Evolutionary conservation across 495 filamentous ascomycete species (phyloP).

Genomic region (Hypoxylon fuscum): DNA sequence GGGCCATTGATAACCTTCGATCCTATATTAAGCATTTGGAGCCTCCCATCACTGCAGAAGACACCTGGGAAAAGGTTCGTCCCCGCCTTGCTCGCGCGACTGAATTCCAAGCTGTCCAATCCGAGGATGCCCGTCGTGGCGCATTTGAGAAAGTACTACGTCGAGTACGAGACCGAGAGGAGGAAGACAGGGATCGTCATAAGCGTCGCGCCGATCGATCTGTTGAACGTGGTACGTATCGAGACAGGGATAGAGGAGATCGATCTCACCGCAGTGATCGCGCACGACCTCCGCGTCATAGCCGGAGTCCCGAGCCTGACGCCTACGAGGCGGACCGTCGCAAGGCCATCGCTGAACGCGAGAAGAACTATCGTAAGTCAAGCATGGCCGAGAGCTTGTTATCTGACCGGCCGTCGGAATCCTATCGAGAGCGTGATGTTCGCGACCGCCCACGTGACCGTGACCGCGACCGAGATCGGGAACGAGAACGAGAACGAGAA

Average conservation of each 20-base stretch:
- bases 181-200: conserved; percentile 82
- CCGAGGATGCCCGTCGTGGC: conserved; percentile 80
- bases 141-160: conserved; percentile 95
- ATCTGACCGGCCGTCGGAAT: conserved; percentile 56
- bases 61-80: conserved; percentile 87
- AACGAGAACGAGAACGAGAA: conserved; percentile 45
- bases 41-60: conserved; percentile 76
- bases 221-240: conserved; percentile 66
- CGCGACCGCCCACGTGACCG: conserved; percentile 57
- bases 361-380: conserved; percentile 84
- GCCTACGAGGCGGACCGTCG: conserved; percentile 88
- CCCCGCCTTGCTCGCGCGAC: conserved; percentile 78
- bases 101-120: conserved; percentile 82
- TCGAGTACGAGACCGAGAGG: conserved; percentile 88
- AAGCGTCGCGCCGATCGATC: conserved; percentile 70
- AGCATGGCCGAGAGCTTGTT: conserved; percentile 71
- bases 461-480: conserved; percentile 50
- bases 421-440: conserved; percentile 63
- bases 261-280: conserved; percentile 67
- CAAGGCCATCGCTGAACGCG: conserved; percentile 85
- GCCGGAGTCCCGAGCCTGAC: conserved; percentile 84
- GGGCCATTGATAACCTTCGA: conserved; percentile 83
- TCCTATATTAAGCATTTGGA: conserved; percentile 90
- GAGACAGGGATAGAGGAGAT: conserved; percentile 68
- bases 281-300: conserved; percentile 61